A percentile compares a stretch with the other conserved stretches of the same genome.
phyloP scores from a whole-genome alignment of 2,329 filamentous ascomycete species.

The Bipolaris gigantea region DNA sequence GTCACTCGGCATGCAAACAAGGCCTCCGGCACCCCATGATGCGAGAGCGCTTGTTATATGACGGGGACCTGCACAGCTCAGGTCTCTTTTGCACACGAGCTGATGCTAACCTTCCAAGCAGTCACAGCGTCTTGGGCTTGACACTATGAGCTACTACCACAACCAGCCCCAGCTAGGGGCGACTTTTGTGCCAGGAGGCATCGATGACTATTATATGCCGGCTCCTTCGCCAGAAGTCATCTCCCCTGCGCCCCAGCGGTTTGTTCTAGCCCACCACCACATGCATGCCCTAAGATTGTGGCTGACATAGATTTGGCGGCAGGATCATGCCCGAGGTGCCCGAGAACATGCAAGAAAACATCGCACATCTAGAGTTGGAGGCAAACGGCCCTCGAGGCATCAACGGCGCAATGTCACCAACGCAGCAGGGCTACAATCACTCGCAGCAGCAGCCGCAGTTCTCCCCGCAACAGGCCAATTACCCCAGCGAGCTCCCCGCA shows the following conservation, averaged over 20 bases:
- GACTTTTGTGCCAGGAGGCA: slow-evolving; percentile 68
- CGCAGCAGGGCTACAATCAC: slow-evolving; percentile 31
- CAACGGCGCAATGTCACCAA: slow-evolving; percentile 35
- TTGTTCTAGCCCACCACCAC: slow-evolving; percentile 38
- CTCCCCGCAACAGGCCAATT: slow-evolving; percentile 38
- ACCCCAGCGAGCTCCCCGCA: slow-evolving; percentile 26
- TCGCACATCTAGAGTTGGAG: slow-evolving; percentile 87
- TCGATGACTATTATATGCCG: slow-evolving; percentile 69
- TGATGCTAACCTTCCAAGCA: slow-evolving; percentile 28
- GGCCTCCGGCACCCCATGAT: slow-evolving; percentile 22
- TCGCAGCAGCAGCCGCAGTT: slow-evolving; percentile 30
- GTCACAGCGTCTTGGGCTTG: slow-evolving; percentile 9
- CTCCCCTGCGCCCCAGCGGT: slow-evolving; percentile 72
- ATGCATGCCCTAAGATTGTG: slow-evolving; percentile 25
- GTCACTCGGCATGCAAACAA: slow-evolving; percentile 27
- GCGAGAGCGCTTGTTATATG: slow-evolving; percentile 19
- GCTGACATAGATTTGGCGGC: slow-evolving; percentile 39
- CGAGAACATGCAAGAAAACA: slow-evolving; percentile 92
- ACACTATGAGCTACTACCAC: slow-evolving; percentile 44
- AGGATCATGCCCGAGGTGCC: slow-evolving; percentile 95
- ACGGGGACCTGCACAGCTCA: slow-evolving; percentile 17
- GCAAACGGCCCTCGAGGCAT: slow-evolving; percentile 55
- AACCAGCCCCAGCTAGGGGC: slow-evolving; percentile 50
- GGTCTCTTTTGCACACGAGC: slow-evolving; percentile 29
- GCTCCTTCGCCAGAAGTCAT: slow-evolving; percentile 61